A percentile compares a stretch with the other conserved stretches of the same genome.
These are phyloP conservation scores for Polyporus arcularius DNA, from an alignment of 768 basidiomycete genomes.

Conservation along the genomic window DNA sequence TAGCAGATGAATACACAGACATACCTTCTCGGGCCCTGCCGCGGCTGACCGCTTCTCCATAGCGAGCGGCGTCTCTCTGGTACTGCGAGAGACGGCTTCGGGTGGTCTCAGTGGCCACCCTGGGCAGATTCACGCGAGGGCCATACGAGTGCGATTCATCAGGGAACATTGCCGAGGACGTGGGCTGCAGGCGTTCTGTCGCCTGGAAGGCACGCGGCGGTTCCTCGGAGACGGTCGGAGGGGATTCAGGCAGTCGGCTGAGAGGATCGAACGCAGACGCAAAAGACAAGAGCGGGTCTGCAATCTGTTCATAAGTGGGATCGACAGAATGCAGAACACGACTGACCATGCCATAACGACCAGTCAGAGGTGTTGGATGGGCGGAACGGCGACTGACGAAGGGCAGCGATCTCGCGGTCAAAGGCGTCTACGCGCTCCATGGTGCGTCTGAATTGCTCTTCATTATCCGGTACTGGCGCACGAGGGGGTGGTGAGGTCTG, in stretches of 20 bases:
- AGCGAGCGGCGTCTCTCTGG: not conserved
- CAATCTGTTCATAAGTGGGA: not conserved
- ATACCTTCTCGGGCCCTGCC: not conserved
- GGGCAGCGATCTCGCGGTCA: conserved; percentile 14
- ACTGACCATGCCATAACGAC: not conserved
- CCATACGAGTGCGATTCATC: no score
- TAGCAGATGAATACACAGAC: not conserved
- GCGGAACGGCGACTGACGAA: conserved; percentile 12
- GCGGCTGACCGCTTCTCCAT: not conserved
- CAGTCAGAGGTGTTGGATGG: not conserved
- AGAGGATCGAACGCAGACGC: no score
- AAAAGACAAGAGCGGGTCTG: no score
- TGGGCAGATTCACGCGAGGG: not conserved
- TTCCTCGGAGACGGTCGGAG: no score
- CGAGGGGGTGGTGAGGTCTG: not conserved
- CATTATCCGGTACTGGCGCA: not conserved
- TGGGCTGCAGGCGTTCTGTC: no score
- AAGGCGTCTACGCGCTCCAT: conserved; percentile 13
- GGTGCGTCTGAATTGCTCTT: not conserved
- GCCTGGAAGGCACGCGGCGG: no score
- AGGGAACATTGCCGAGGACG: no score
- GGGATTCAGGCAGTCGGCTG: no score
- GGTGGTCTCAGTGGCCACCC: not conserved
- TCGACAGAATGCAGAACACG: not conserved
- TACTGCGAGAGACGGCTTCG: not conserved